Base-by-base conservation (phyloP, 106 monocot genomes). In the Allium sativum region DNA sequence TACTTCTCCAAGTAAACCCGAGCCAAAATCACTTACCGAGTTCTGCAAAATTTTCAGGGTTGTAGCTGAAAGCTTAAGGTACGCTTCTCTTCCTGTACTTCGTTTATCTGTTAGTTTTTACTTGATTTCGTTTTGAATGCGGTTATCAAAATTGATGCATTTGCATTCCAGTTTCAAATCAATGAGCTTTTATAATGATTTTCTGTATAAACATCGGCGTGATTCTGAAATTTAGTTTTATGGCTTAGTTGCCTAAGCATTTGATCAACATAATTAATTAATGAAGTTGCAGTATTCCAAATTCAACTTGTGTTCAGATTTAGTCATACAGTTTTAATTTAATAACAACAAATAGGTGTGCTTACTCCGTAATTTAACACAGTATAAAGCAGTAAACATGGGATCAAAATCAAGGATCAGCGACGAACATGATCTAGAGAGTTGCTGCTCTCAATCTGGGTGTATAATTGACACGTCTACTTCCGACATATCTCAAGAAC, bases 391-490 rank as follows among this genome's bases (percentile, higher is more conserved):
- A 9, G 19, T 8, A 20, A 11, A 21, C 19, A 73, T 66, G 73
- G 67, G 22, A 46, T 21, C 43, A 0, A 18, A 43, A 20, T 45
- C 12, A 45, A 52, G 54, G 17, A 67, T 58, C 5, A 42, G 59
- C 21, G 65, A 58, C 31, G 22, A 59, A 57, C 10, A 52, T 7
- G 58, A 66, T 31, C 5, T 45, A 15, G 59, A 53, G 19, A 60
- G 18, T 8, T 20, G 53, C 46, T 60, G 56, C 11, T 67, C 73
- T 11, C 53, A 67, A 52, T 43, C 59, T 7, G 59, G 42, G 14
- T 61, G 66, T 18, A 18, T 67, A 43, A 43, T 11, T 8, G 44
- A 44, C 20, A 60, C 52, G 13, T 51, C 43, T 1, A 12, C 53
- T 21, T 42, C 18, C 42, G 55, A 58, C 13, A 51, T 44, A 12